Evolutionary conservation across 2,329 filamentous ascomycete species (phyloP).

Genomic region (Colletotrichum australisinense): DNA sequence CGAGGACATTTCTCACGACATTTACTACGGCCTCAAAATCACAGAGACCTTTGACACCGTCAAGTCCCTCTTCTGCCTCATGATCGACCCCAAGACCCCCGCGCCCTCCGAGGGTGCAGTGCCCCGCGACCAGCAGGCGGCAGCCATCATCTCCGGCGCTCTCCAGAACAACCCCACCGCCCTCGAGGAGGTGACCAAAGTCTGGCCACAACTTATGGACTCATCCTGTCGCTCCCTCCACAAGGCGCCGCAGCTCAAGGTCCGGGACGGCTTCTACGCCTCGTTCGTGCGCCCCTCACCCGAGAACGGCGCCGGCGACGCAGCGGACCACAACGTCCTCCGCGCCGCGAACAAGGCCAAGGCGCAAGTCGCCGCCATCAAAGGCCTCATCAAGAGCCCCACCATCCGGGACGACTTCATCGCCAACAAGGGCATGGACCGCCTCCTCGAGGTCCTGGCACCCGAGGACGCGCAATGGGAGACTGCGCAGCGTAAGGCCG

Average conservation of each 20-base stretch:
- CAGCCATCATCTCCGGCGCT: conserved; percentile 66
- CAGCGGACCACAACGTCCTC: conserved; percentile 3
- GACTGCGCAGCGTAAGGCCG: conserved; percentile 63
- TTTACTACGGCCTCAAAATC: conserved; percentile 76
- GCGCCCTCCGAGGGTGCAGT: conserved; percentile 39
- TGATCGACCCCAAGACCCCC: conserved; percentile 48
- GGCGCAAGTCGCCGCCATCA: conserved; percentile 62
- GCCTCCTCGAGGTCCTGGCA: conserved; percentile 64
- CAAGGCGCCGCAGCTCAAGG: conserved; percentile 32
- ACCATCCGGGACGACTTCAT: conserved; percentile 68
- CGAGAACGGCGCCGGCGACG: neutral
- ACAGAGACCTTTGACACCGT: conserved; percentile 65
- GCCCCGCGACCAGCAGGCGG: conserved; percentile 62
- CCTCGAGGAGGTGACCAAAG: conserved; percentile 60
- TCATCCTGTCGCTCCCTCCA: conserved; percentile 47
- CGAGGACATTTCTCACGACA: conserved; percentile 74
- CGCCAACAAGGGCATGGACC: conserved; percentile 61
- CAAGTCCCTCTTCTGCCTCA: conserved; percentile 67
- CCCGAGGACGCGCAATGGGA: conserved; percentile 61
- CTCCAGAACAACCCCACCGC: conserved; percentile 75
- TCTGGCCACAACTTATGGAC: conserved; percentile 57
- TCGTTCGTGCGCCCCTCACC: conserved; percentile 47
- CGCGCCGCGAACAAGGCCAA: conserved; percentile 44
- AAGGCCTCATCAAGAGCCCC: conserved; percentile 66
- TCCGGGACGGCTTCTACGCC: conserved; percentile 55